Evolutionary conservation across 2,329 filamentous ascomycete species (phyloP).

Genomic region (Endoconidiophora laricicola): DNA sequence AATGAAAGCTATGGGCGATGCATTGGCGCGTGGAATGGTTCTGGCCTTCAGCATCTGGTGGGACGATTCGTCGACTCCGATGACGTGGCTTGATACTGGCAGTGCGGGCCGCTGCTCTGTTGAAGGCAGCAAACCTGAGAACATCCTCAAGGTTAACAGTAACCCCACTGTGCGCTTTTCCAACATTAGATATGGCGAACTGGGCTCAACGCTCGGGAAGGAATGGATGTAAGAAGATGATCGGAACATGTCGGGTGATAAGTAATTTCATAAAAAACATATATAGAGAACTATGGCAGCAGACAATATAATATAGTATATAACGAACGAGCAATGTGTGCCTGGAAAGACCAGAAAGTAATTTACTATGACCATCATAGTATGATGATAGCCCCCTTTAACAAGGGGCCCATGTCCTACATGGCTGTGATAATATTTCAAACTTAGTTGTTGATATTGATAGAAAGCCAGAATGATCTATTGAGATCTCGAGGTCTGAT

Average conservation of each 20-base stretch:
- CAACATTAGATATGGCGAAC: conserved; percentile 32
- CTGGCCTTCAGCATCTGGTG: conserved; percentile 44
- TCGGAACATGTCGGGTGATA: too few species aligned
- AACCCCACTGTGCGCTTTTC: conserved; percentile 28
- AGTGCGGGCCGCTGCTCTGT: conserved; percentile 22
- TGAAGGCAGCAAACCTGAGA: conserved; percentile 17
- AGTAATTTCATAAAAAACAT: too few species aligned
- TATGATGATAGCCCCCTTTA: background rate
- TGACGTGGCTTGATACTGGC: conserved; percentile 59
- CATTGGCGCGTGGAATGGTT: conserved; percentile 42
- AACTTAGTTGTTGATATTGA: conserved; percentile 5
- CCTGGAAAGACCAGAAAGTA: background rate
- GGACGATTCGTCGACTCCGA: conserved; percentile 39
- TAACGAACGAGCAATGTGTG: background rate
- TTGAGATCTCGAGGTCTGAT: conserved; percentile 24
- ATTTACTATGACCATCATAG: background rate
- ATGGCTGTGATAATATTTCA: background rate
- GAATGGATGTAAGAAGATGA: too few species aligned
- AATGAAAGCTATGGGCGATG: conserved; percentile 35
- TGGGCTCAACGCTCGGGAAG: conserved; percentile 25
- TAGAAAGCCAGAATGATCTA: conserved; percentile 17
- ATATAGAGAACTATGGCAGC: background rate
- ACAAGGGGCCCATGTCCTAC: background rate
- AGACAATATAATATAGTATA: background rate
- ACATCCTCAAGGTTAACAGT: conserved; percentile 14